phyloP scores from a whole-genome alignment of 129 eudicot species.

The Flaveria bidentis region DNA sequence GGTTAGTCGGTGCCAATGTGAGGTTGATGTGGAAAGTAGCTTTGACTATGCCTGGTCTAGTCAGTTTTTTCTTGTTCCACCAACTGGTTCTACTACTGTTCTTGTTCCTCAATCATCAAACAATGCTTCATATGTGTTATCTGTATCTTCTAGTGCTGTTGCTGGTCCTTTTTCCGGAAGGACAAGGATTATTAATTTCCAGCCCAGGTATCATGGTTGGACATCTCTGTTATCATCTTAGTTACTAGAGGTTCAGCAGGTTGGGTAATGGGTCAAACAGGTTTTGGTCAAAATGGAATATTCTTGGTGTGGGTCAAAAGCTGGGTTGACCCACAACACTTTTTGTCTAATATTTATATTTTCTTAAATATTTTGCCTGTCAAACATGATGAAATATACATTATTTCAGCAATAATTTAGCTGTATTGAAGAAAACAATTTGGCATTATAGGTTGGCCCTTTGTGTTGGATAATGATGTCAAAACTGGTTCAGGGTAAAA shows the following conservation, averaged over 20 bases:
- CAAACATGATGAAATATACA: neutral
- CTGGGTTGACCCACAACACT: neutral
- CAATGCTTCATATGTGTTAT: conserved; percentile 57
- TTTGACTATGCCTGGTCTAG: conserved; percentile 65
- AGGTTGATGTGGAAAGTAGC: conserved; percentile 33
- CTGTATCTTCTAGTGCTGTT: conserved; percentile 74
- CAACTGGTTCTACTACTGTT: conserved; percentile 78
- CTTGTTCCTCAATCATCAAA: conserved; percentile 70
- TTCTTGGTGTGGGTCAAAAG: neutral
- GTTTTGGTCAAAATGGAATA: neutral
- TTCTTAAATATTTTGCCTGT: neutral
- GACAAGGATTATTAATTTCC: conserved; percentile 87
- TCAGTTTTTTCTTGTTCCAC: conserved; percentile 81
- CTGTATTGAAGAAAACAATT: neutral
- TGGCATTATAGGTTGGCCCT: neutral
- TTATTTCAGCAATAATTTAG: neutral
- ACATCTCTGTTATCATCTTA: neutral
- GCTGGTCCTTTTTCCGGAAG: conserved; percentile 75
- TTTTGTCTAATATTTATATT: neutral
- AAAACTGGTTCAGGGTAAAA: neutral
- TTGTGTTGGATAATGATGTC: neutral
- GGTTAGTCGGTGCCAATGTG: conserved; percentile 51
- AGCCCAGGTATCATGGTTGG: conserved; percentile 64
- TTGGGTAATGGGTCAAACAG: neutral
- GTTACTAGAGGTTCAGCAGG: neutral